These are phyloP conservation scores for Wickerhamiella pararugosa DNA, from an alignment of 1,139 yeast genomes.

Conservation along the genomic window DNA sequence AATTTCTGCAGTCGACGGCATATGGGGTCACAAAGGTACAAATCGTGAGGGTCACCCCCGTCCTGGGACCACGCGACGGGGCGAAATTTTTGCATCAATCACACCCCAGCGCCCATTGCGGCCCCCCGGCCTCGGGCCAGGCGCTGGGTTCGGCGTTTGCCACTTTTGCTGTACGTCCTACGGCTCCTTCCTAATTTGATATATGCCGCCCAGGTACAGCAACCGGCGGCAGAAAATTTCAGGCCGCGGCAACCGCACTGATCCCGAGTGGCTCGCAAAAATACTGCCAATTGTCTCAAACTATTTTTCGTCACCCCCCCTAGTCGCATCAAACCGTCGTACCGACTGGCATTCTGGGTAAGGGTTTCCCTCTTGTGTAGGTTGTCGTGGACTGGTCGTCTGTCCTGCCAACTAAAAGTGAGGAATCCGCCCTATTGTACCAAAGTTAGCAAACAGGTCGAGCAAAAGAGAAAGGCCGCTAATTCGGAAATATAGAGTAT, in stretches of 20 bases:
- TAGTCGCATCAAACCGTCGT: too few species aligned
- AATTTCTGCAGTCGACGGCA: constrained; percentile 7
- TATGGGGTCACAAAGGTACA: not conserved
- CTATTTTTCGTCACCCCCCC: too few species aligned
- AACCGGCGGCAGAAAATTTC: not conserved
- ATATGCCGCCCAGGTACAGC: not conserved
- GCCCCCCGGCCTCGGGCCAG: not conserved
- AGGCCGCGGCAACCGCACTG: not conserved
- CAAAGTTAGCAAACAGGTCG: not conserved
- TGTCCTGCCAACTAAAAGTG: too few species aligned
- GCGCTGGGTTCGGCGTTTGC: not conserved
- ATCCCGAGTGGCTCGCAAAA: too few species aligned
- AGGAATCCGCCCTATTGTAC: too few species aligned
- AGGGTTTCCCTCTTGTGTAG: not conserved
- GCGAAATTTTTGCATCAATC: not conserved
- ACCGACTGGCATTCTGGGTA: not conserved
- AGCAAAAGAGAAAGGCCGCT: not conserved
- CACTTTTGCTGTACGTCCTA: constrained; percentile 1
- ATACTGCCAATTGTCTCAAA: too few species aligned
- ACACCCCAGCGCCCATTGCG: not conserved
- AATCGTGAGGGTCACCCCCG: not conserved
- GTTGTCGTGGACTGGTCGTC: too few species aligned
- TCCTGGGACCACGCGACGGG: not conserved
- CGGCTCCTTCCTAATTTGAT: not conserved
- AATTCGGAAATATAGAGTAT: not conserved